Base-by-base conservation (phyloP, 768 basidiomycete genomes). In the Tubosaeta sp. region DNA sequence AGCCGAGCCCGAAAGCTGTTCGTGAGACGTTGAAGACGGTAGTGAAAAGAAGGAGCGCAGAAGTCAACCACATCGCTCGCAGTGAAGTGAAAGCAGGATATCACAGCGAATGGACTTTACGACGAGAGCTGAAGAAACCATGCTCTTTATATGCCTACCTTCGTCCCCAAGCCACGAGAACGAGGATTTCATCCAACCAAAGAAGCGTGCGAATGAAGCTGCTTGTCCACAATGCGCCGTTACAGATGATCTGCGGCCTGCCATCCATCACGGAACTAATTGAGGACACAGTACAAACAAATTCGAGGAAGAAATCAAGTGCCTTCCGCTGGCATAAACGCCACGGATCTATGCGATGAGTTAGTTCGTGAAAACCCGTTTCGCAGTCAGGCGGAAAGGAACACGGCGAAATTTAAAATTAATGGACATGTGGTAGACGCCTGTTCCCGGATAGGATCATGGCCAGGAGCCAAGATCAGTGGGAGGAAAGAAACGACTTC, bases 1-100 rank as follows among this genome's bases (percentile, higher is more conserved):
- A 66, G 11, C 78, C 80, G 8, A 77, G 69, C 21, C 68, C 77
- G 42, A 56, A 55, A 31, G 16, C 47, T 21, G 21, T 32, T 13
- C 32, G 39, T 21, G 43, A 8, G 4, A 18, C 13, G 21, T 13
- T 54, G 4, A 54, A 27, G 21, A 59, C 12, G 1, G 62, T 40
- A 14, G 34, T 32, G 32, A 61, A 42, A 34, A 59, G 19, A 12
- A 59, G 27, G 4, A 53, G 32, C 19, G 18, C 22, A 34, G 40
- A 46, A 31, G n/a, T 25, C 12, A 35, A 34, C 46, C 57, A 27
- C 62, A 63, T 63, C 14, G 5, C 7, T 46, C 2, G 11, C 18
- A 13, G 30, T n/a, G 12, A 32, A 34, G 27, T 2, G 29, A 49
- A 35, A 39, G 18, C 43, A 44, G 18, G 22, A 41, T 27, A 13